Percentiles rank a stretch among this genome's conserved stretches.
Conservation (phyloP, 257 asterid species). For the Solanum sitiens region DNA sequence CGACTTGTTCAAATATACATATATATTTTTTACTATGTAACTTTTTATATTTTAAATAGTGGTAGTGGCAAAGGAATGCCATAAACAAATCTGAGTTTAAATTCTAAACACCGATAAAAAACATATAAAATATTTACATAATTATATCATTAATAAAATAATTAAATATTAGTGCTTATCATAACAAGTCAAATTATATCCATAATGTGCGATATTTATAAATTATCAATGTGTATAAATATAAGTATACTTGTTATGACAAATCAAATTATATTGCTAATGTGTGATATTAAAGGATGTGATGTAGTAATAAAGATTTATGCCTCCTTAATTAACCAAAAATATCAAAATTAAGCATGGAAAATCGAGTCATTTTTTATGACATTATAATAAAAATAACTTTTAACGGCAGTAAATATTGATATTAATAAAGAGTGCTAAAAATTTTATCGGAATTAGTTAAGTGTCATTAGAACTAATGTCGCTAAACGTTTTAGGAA, state of each 20-base stretch:
- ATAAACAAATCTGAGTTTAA: neutral
- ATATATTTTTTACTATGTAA: neutral
- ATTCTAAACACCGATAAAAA: no score
- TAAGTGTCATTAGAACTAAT: no score
- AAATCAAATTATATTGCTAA: neutral
- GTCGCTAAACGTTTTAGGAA: rapidly evolving
- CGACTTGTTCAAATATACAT: neutral
- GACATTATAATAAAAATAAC: no score
- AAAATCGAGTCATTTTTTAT: neutral
- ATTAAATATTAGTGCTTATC: no score
- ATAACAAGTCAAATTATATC: neutral
- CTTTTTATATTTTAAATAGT: neutral
- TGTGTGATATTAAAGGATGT: neutral
- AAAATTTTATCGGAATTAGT: rapidly evolving
- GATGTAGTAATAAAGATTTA: neutral
- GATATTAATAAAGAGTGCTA: no score
- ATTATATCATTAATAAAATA: no score
- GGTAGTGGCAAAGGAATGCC: neutral
- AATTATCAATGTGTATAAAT: neutral
- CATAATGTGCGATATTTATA: neutral
- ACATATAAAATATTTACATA: no score
- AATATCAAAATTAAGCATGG: neutral
- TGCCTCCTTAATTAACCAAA: neutral
- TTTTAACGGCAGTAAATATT: no score
- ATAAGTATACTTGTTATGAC: neutral